Evolutionary conservation across 2,329 filamentous ascomycete genomes (phyloP).

Genomic region (Aurifilum marmelostoma): DNA sequence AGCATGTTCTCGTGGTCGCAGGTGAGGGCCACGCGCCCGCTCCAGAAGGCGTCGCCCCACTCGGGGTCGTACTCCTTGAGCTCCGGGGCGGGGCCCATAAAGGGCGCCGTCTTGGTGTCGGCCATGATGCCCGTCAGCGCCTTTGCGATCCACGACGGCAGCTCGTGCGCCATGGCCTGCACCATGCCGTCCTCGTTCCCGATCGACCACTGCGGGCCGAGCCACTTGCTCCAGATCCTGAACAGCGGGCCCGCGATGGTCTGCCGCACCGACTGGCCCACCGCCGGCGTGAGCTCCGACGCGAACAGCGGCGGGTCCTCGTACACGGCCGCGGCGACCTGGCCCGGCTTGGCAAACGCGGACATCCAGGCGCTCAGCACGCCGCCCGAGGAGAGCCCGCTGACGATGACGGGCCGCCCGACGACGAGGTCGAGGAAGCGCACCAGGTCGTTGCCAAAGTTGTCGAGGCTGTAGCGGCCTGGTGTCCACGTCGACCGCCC

Average conservation of each 20-base stretch:
- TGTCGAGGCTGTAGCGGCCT: slow-evolving; percentile 31
- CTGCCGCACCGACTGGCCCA: slow-evolving; percentile 28
- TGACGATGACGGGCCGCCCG: slow-evolving; percentile 28
- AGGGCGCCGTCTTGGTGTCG: slow-evolving; percentile 22
- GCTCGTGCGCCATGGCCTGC: slow-evolving; percentile 26
- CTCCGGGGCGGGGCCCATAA: slow-evolving; percentile 23
- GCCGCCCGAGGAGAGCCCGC: slow-evolving; percentile 30
- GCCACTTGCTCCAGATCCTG: slow-evolving; percentile 30
- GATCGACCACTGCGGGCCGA: slow-evolving; percentile 31
- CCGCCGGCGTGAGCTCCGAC: slow-evolving; percentile 26
- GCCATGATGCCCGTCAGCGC: slow-evolving; percentile 24
- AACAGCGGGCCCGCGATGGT: slow-evolving; percentile 28
- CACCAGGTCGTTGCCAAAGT: slow-evolving; percentile 31
- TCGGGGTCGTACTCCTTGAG: slow-evolving; percentile 30
- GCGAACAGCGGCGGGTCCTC: slow-evolving; percentile 31
- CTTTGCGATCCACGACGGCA: slow-evolving; percentile 27
- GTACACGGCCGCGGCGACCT: slow-evolving; percentile 28
- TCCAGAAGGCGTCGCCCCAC: slow-evolving; percentile 27
- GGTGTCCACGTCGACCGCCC: slow-evolving; percentile 31
- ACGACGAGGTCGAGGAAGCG: slow-evolving; percentile 30
- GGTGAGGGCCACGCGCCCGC: slow-evolving; percentile 19
- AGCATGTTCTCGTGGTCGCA: slow-evolving; percentile 31
- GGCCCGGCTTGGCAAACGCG: slow-evolving; percentile 30
- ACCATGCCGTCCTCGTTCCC: slow-evolving; percentile 28
- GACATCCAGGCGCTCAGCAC: slow-evolving; percentile 30